Evolutionary conservation across 768 basidiomycete species (phyloP).

Genomic region (Hericium rajendrae): DNA sequence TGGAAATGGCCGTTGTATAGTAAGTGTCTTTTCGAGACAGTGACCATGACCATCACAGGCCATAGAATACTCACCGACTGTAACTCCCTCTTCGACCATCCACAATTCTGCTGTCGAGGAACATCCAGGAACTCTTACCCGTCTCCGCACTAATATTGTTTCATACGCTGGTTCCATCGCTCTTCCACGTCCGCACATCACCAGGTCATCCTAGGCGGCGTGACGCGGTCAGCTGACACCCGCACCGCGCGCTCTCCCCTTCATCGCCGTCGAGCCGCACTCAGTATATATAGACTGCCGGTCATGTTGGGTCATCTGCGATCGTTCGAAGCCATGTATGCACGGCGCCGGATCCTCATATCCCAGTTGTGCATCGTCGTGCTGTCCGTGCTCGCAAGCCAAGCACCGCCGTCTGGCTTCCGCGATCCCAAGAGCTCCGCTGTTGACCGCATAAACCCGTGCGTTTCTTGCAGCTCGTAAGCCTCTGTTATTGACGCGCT

Average conservation of each 20-base stretch:
- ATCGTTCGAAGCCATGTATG: conserved; percentile 1
- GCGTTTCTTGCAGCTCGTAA: conserved; percentile 9
- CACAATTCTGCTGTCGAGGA: too few relatives aligned
- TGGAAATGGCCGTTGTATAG: too few relatives aligned
- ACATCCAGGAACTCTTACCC: too few relatives aligned
- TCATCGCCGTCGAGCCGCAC: too few relatives aligned
- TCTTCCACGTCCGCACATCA: too few relatives aligned
- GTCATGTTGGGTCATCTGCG: background rate
- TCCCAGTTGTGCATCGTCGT: conserved; percentile 1
- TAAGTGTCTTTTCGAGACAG: too few relatives aligned
- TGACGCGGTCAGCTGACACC: background rate
- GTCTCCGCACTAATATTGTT: too few relatives aligned
- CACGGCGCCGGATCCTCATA: background rate
- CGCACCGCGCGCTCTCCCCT: background rate
- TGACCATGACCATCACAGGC: too few relatives aligned
- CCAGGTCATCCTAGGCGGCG: background rate
- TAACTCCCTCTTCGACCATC: too few relatives aligned
- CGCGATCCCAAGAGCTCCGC: conserved; percentile 24
- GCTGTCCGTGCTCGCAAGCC: conserved; percentile 1
- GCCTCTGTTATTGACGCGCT: background rate
- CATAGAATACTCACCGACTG: too few relatives aligned
- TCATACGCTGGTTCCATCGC: too few relatives aligned
- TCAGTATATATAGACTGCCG: background rate
- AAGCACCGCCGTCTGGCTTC: conserved; percentile 13
- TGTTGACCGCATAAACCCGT: conserved; percentile 41